Percentiles rank a stretch among this genome's conserved stretches.
Evolutionary conservation across 345 rosid genomes (phyloP).

Genomic region (Combretum micranthum): DNA sequence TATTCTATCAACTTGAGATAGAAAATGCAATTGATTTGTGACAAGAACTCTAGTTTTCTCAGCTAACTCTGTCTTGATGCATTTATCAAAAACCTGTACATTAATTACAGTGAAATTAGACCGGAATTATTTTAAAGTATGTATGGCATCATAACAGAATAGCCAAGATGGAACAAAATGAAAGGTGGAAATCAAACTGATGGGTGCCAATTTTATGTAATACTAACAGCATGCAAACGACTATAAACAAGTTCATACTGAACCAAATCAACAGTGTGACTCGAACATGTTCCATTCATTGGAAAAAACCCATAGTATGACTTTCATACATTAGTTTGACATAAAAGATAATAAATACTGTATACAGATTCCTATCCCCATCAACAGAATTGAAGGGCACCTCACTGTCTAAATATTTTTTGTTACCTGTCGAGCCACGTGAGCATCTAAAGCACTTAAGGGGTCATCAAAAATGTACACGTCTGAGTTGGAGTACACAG

Average conservation of each 20-base stretch:
- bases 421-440: conserved; percentile 90
- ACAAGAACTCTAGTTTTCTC: conserved; percentile 94
- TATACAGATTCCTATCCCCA: too few relatives aligned
- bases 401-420: conserved; percentile 1
- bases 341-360: too few relatives aligned
- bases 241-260: too few relatives aligned
- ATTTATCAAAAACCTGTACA: conserved; percentile 87
- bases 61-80: conserved; percentile 74
- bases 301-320: too few relatives aligned
- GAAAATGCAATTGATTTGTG: conserved; percentile 97
- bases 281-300: too few relatives aligned
- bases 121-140: not conserved
- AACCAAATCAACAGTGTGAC: too few relatives aligned
- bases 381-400: not conserved
- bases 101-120: conserved; percentile 7
- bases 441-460: conserved; percentile 97
- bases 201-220: too few relatives aligned
- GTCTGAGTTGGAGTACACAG: conserved; percentile 86
- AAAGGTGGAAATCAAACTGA: not conserved
- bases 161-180: conserved; percentile 1
- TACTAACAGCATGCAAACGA: too few relatives aligned
- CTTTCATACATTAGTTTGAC: too few relatives aligned
- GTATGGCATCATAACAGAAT: not conserved
- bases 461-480: conserved; percentile 96
- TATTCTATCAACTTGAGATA: conserved; percentile 91